These are phyloP conservation scores for sorghum (Sorghum bicolor) DNA, from an alignment of 176 grass and related monocot species.

Conservation along the genomic window Sorghum_bicolor_NCBIv3 NC_012872.2:15675501-15676000, in stretches of 20 bases:
- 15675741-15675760: background rate
- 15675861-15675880: constrained; percentile 59
- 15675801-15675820: background rate
- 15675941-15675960: constrained; percentile 71
- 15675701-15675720: constrained; percentile 75
- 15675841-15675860: constrained; percentile 34
- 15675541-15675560: constrained; percentile 12
- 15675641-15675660: background rate
- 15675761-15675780: background rate
- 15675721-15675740: background rate
- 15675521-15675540: constrained; percentile 47
- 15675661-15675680: constrained; percentile 23
- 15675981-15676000: constrained; percentile 65
- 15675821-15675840: background rate
- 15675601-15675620: background rate
- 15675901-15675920: constrained; percentile 50
- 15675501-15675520: constrained; percentile 58
- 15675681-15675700: constrained; percentile 75
- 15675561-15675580: no score
- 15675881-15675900: constrained; percentile 49
- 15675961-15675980: constrained; percentile 63
- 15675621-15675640: background rate
- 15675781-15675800: background rate
- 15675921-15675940: constrained; percentile 48
- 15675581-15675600: no score